Evolutionary conservation across 2,329 filamentous ascomycete species (phyloP).

Genomic region (Cercospora citrullina): DNA sequence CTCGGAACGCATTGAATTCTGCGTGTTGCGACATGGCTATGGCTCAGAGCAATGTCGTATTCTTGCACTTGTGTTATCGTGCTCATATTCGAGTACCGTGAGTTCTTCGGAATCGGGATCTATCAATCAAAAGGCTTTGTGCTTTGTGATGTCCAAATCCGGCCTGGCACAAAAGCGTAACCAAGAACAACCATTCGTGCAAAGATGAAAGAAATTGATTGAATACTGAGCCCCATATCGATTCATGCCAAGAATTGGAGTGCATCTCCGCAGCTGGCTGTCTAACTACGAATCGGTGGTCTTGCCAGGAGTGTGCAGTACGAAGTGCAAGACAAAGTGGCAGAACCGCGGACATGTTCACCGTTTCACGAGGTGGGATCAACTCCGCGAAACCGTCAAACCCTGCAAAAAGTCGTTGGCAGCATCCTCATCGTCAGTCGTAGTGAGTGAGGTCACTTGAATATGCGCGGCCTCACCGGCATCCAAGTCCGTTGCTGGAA

Average conservation of each 20-base stretch:
- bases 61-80: background rate
- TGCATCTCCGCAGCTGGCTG: background rate
- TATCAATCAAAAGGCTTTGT: background rate
- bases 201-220: background rate
- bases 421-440: background rate
- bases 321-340: background rate
- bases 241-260: background rate
- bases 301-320: background rate
- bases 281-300: background rate
- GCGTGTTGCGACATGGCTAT: background rate
- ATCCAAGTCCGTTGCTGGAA: background rate
- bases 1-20: background rate
- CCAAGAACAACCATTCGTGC: background rate
- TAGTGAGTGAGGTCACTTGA: background rate
- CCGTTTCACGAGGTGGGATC: background rate
- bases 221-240: background rate
- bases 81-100: background rate
- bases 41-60: background rate
- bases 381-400: constrained; percentile 4
- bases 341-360: background rate
- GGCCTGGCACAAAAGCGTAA: background rate
- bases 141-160: background rate
- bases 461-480: background rate
- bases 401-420: constrained; percentile 3
- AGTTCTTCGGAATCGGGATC: background rate